Conservation (phyloP, 495 filamentous ascomycete species). For the Parathielavia hyrcaniae region DNA sequence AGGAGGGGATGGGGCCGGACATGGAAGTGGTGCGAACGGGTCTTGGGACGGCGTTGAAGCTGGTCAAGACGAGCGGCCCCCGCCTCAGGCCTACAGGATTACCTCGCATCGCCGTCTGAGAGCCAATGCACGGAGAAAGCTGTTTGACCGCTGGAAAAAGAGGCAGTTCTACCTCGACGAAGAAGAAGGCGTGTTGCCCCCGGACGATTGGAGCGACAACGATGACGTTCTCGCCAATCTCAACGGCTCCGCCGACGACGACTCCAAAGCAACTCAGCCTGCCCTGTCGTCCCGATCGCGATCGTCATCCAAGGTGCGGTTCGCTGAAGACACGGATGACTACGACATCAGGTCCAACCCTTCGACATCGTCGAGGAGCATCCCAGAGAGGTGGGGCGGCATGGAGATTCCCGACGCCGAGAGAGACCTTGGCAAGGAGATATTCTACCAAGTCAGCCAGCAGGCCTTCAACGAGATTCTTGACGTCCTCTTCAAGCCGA, state of each 20-base stretch:
- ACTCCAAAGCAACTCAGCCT: constrained; percentile 38
- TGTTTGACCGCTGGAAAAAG: constrained; percentile 66
- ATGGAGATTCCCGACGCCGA: constrained; percentile 78
- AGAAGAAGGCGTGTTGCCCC: constrained; percentile 62
- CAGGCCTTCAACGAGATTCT: constrained; percentile 89
- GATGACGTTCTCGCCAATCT: constrained; percentile 48
- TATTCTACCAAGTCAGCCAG: constrained; percentile 83
- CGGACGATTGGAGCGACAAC: constrained; percentile 61
- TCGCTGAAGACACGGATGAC: constrained; percentile 68
- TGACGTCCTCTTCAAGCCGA: constrained; percentile 72
- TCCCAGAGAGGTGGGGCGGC: constrained; percentile 78
- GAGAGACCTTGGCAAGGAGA: constrained; percentile 75
- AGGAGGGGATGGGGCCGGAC: not conserved
- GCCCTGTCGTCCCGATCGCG: constrained; percentile 62
- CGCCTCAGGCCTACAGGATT: constrained; percentile 1
- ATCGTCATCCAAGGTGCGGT: constrained; percentile 79
- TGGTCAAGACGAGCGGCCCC: not conserved
- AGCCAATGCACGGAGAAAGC: constrained; percentile 42
- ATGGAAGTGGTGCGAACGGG: not conserved
- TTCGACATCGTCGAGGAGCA: constrained; percentile 71
- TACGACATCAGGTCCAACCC: constrained; percentile 69
- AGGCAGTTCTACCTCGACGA: constrained; percentile 75
- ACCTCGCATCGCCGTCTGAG: constrained; percentile 12
- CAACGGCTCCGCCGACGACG: constrained; percentile 35
- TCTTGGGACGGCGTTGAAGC: constrained; percentile 4